Evolutionary conservation across 2,329 filamentous ascomycete species (phyloP), one percentile per base, ranked within the genome.

Genomic region (Cladosporium sp.): DNA sequence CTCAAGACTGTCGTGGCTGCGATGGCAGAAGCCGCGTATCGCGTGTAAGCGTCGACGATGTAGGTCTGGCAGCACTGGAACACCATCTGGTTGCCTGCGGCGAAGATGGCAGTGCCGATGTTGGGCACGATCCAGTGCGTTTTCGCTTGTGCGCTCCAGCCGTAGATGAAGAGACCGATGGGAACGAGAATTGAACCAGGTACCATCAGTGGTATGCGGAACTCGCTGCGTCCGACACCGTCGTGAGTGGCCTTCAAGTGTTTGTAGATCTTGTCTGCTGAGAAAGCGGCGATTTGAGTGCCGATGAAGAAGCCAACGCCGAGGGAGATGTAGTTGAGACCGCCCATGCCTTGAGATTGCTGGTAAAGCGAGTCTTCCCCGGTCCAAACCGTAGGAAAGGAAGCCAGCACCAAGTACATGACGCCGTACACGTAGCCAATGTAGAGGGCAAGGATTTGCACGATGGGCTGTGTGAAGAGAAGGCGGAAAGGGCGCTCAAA

Each of bases 1-100:
- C 80, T 70, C 24, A 82, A 68, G 2, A 83, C 74, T 0, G 78
- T 77, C 11, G 77, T 77, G 0, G 78, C 80, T 0, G 78, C 80
- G 37, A 78, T 74, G 0, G 76, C 77, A 47, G 66, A 71, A 0
- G 76, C 76, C 0, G 76, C 72, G 47, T 73, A 74, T 1, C 70
- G 63, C 0, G 73, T 72, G 54, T 72, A 78, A 0, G 70, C 68
- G 48, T 85, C 81, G 13, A 86, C 76, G 2, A 85, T 72, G 57
- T 86, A 86, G 3, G 80, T 82, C 44, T 82, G 78, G 38, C 80
- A 75, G 27, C 78, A 78, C 62, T 80, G 78, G 54, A 83, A 85
- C 0, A 74, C 70, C 0, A 79, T 70, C 41, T 83, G 77, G 47
- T 80, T 74, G 0, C 80, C 80, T 1, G 74, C 65, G 0, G 79